Base-by-base conservation (phyloP, 192 early-diverging fungal genomes). In the Backusella westeae region DNA sequence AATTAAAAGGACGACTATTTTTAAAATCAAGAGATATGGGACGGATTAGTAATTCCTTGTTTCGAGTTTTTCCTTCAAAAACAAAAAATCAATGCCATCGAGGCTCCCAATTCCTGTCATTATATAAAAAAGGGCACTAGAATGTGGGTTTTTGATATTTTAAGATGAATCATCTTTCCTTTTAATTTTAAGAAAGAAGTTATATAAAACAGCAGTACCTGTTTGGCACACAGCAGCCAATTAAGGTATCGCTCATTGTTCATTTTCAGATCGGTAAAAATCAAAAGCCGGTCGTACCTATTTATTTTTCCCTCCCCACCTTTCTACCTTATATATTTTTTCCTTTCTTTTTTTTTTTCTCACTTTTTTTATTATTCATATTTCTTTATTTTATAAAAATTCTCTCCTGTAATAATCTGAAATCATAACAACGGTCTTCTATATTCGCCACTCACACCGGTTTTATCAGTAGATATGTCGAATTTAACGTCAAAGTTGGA, bases 161-260 rank as follows among this genome's bases (percentile, higher is more conserved):
- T 14, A 44, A 17, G 15, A 17, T 44, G 42, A 44, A 44, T 44
- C 5, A 17, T 12, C 42, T 17, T 44, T 9, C 38, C 10, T 39
- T 39, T 9, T 39, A 39, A 39, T 39, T 9, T 39, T 39, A 39
- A 39, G 10, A 39, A 39, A 39, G 38, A 39, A 39, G 38, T 39
- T 17, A 19, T 12, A 44, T 14, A 44, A 14, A 44, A 19, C 42
- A 44, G 10, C 1, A 93, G 97, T 94, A 39, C 0, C 14, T 19
- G 26, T 63, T 63, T 63, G 26, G 14, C 4, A 63, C 56, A 63
- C 56, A 63, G 56, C 21, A 63, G 7, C 56, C 56, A 63, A 63
- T 63, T 12, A 63, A 63, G 56, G 23, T 29, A 63, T 63, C 4
- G 4, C 8, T 14, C 29, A 29, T 29, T 63, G 21, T 26, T 63